These are phyloP conservation scores for Tubosaeta sp. DNA, from an alignment of 768 basidiomycete species.

Conservation along the genomic window DNA sequence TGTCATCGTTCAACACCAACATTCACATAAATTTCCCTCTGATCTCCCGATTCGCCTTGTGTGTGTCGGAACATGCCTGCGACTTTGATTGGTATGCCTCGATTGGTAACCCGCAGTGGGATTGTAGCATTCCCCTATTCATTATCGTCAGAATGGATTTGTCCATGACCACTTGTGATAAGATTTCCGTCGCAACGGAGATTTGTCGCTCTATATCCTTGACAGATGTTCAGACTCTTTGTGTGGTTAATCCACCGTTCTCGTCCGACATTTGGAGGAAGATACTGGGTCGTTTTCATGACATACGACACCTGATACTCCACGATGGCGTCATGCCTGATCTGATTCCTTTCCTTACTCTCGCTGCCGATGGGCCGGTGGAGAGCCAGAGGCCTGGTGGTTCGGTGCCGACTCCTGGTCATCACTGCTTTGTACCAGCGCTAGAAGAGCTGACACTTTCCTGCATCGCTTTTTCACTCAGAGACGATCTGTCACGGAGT, in stretches of 20 bases:
- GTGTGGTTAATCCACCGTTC: neutral
- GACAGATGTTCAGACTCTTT: neutral
- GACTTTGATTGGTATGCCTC: neutral
- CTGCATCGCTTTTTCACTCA: neutral
- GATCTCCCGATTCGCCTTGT: neutral
- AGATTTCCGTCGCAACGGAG: neutral
- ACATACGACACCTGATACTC: neutral
- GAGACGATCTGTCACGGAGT: neutral
- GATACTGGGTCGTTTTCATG: neutral
- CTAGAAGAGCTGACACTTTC: neutral
- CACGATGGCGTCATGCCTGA: neutral
- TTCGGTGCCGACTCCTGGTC: neutral
- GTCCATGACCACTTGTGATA: neutral
- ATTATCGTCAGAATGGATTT: no score
- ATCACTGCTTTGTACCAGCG: neutral
- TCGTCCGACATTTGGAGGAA: constrained; percentile 1
- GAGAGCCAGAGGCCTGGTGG: neutral
- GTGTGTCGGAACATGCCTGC: neutral
- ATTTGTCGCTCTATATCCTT: constrained; percentile 2
- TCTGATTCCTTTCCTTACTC: neutral
- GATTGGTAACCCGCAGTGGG: neutral
- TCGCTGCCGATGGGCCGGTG: neutral
- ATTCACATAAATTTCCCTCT: neutral
- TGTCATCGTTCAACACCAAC: neutral
- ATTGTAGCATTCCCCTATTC: constrained; percentile 2